phyloP scores from a whole-genome alignment of 176 grass and related monocot species.

The Aegilops longissima region DNA sequence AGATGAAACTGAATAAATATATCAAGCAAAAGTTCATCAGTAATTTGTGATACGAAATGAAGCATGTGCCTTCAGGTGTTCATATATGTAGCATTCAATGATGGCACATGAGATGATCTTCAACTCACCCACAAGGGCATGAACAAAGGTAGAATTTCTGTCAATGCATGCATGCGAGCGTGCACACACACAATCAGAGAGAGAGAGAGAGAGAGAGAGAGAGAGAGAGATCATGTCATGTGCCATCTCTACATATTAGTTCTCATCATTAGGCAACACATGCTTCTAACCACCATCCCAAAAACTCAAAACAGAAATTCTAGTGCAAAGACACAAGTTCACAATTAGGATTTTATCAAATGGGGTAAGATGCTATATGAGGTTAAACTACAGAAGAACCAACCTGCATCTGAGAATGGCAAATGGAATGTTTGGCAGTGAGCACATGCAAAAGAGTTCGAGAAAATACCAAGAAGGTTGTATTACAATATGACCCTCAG shows the following conservation, averaged over 20 bases:
- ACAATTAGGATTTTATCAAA: background rate
- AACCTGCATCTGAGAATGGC: background rate
- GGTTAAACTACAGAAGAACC: slow-evolving; percentile 1
- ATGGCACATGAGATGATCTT: slow-evolving; percentile 18
- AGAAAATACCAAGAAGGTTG: background rate
- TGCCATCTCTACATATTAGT: slow-evolving; percentile 16
- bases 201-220: no score
- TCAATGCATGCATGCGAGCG: background rate
- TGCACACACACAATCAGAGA: no score
- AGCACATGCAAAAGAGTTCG: background rate
- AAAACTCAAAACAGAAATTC: background rate
- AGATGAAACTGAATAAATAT: background rate
- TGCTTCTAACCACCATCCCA: background rate
- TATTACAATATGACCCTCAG: background rate
- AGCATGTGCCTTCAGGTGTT: background rate
- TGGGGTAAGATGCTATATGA: background rate
- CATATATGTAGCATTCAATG: background rate
- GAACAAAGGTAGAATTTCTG: background rate
- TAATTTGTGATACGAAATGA: background rate
- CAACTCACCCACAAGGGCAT: no score
- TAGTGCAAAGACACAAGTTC: background rate
- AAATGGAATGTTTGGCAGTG: background rate
- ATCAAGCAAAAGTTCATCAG: background rate
- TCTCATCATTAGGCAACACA: slow-evolving; percentile 24
- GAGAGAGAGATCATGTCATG: background rate